Base-by-base conservation (phyloP, 768 basidiomycete species). In the Fistulinella prunicolor region DNA sequence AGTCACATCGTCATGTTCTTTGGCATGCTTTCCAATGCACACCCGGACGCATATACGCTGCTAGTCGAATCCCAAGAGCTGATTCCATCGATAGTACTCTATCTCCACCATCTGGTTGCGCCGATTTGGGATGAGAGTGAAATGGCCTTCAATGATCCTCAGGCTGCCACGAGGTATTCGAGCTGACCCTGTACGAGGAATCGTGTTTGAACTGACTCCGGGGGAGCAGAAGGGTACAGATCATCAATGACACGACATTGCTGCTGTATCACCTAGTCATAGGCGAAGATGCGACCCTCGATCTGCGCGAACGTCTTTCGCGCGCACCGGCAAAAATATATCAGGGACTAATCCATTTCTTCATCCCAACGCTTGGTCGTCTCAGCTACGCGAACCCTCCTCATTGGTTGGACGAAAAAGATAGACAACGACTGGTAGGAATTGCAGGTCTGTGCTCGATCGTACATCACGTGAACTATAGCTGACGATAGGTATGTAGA, bases 331-430 rank as follows among this genome's bases (percentile, higher is more conserved):
- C 69, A 39, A 76, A 80, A 26, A 70, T 73, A 23, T 84, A 85
- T 60, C 81, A 78, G 55, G 82, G 82, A 26, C 65, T 87, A 22
- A 72, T 72, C 12, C 82, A 92, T 55, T 74, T 82, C 61, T 90
- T 89, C 59, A 79, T 83, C 23, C 81, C 89, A n/a, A 79, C 82
- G 1, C 78, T 93, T 46, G 86, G 89, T 32, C 76, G 89, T 51
- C 68, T 93, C 39, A 81, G 83, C 47, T 90, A 80, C 50, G 81
- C 84, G 6, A 82, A 81, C 38, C 70, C 78, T 10, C 84, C 85
- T 14, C 73, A 78, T 37, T 86, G 83, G 81, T 62, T 85, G 26
- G 67, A 73, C 20, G 46, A 49, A 14, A 61, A 70, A 39, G 61
- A 66, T 14, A 72, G 68, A 46, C 59, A 62, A 19, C 74, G 76